Conservation (phyloP, 75 land plant genomes). For the Picea glauca region DNA sequence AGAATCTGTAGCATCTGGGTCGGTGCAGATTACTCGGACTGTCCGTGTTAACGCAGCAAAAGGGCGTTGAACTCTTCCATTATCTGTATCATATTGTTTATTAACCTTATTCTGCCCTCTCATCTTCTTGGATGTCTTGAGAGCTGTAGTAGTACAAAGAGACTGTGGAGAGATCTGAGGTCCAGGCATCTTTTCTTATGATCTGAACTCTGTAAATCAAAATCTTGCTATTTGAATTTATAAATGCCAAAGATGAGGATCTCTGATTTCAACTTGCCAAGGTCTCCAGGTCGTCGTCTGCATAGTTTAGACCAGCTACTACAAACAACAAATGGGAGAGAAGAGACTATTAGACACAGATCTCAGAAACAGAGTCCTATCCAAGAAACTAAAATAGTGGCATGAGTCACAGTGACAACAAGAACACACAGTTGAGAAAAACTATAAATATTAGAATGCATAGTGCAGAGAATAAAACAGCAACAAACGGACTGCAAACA, state of each 20-base stretch:
- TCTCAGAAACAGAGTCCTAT: background rate
- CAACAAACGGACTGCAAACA: background rate
- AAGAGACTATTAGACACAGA: background rate
- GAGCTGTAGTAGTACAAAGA: background rate
- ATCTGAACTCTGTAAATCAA: background rate
- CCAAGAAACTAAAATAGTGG: background rate
- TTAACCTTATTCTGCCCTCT: background rate
- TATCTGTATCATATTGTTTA: background rate
- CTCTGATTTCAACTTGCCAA: slow-evolving; percentile 15
- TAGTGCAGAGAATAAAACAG: background rate
- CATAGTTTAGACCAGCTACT: slow-evolving; percentile 9
- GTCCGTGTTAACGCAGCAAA: background rate
- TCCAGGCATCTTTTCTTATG: slow-evolving; percentile 6
- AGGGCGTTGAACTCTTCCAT: background rate
- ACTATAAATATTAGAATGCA: background rate
- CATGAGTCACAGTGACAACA: too few relatives aligned
- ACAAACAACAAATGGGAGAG: background rate
- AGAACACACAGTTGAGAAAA: background rate
- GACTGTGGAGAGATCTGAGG: background rate
- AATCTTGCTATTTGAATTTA: background rate
- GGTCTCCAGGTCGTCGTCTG: slow-evolving; percentile 2
- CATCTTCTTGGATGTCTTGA: background rate
- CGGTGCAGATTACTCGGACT: slow-evolving; percentile 4
- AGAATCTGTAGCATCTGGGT: slow-evolving; percentile 13
- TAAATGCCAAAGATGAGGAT: background rate